Conservation (phyloP, 2,329 filamentous ascomycete genomes). For the Lasiodiplodia hormozganensis region DNA sequence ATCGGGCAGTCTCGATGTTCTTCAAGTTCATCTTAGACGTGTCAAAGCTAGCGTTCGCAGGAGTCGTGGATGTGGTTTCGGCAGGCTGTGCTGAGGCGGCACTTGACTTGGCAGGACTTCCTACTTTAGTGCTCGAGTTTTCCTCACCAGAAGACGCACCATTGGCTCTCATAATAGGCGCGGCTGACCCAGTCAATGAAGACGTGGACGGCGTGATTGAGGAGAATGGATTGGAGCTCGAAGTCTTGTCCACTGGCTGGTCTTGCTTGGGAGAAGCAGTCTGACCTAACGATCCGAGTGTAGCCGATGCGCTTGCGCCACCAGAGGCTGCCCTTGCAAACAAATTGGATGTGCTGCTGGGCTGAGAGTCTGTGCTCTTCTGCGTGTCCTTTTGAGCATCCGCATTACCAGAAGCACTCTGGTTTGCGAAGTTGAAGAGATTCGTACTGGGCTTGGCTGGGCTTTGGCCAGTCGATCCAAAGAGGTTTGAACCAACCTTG, state of each 20-base stretch:
- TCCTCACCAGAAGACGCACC: not conserved
- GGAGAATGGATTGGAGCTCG: not conserved
- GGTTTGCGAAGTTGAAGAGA: not conserved
- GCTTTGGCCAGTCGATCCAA: slow-evolving; percentile 1
- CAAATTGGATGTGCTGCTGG: slow-evolving; percentile 2
- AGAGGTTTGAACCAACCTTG: slow-evolving; percentile 15
- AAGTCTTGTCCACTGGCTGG: not conserved
- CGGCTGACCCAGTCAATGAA: not conserved
- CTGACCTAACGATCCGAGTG: not conserved
- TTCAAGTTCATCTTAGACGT: not conserved
- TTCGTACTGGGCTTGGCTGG: not conserved
- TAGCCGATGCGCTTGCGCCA: not conserved
- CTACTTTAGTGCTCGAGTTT: not conserved
- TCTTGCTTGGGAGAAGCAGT: not conserved
- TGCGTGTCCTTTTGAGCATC: not conserved
- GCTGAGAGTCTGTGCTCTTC: not conserved
- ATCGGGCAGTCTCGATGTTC: not conserved
- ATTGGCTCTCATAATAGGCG: not conserved
- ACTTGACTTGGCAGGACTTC: not conserved
- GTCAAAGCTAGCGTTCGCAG: not conserved
- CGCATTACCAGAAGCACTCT: not conserved
- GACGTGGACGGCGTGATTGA: slow-evolving; percentile 3
- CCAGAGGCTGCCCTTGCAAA: slow-evolving; percentile 13
- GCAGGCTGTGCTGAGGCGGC: not conserved
- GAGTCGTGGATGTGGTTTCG: not conserved